These are phyloP conservation scores for Xanthoconium stramineum DNA, from an alignment of 768 basidiomycete species.

Conservation along the genomic window DNA sequence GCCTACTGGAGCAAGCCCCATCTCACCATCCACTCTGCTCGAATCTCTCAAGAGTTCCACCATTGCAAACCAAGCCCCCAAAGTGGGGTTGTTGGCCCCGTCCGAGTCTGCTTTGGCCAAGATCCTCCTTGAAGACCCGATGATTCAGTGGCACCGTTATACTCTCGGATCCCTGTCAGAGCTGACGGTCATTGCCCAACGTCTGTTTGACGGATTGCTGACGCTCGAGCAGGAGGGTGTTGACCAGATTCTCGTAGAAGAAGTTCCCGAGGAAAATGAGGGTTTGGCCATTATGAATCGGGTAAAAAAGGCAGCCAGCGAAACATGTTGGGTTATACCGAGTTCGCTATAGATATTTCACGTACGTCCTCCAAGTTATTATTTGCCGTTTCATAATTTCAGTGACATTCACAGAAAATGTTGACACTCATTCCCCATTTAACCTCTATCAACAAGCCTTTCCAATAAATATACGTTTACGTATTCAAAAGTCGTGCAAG, in stretches of 20 bases:
- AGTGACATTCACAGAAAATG: neutral
- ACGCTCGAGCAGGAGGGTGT: slow-evolving; percentile 74
- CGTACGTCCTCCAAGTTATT: slow-evolving; percentile 11
- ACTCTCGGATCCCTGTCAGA: slow-evolving; percentile 48
- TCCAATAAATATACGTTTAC: slow-evolving; percentile 1
- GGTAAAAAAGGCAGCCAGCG: slow-evolving; percentile 82
- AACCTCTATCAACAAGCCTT: neutral
- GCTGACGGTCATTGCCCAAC: slow-evolving; percentile 68
- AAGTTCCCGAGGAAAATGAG: slow-evolving; percentile 72
- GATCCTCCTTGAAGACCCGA: slow-evolving; percentile 27
- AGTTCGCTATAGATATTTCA: slow-evolving; percentile 11
- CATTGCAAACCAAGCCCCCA: slow-evolving; percentile 19
- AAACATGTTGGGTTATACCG: slow-evolving; percentile 34
- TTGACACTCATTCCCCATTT: neutral
- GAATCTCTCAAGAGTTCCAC: slow-evolving; percentile 37
- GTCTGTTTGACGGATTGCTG: slow-evolving; percentile 84
- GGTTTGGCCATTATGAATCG: slow-evolving; percentile 96
- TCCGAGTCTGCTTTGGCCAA: slow-evolving; percentile 48
- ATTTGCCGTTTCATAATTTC: neutral
- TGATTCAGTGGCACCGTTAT: slow-evolving; percentile 56
- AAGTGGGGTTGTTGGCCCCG: slow-evolving; percentile 68
- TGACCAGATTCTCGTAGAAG: slow-evolving; percentile 83
- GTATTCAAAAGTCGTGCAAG: neutral
- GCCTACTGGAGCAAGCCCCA: slow-evolving; percentile 32
- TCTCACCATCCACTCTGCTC: slow-evolving; percentile 38